phyloP scores from a whole-genome alignment of 176 grass and related monocot genomes.

The Melocanna baccifera region DNA sequence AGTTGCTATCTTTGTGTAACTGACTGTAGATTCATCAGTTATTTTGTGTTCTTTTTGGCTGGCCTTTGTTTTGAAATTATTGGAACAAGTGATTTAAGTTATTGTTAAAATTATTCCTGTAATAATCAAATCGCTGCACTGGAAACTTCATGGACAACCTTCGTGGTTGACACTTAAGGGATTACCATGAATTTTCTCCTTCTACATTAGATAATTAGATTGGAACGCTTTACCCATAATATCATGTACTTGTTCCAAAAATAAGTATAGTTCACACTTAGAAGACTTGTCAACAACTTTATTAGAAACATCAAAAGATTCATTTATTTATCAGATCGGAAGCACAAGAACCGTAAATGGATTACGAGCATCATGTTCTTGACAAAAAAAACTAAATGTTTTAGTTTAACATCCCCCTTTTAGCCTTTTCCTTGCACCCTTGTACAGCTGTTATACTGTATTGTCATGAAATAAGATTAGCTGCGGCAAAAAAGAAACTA shows the following conservation, averaged over 20 bases:
- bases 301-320: not conserved
- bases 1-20: not conserved
- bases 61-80: not conserved
- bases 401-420: not conserved
- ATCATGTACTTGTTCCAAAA: not conserved
- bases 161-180: not conserved
- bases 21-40: not conserved
- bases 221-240: not conserved
- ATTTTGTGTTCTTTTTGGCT: not conserved
- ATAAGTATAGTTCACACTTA: not conserved
- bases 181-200: not conserved
- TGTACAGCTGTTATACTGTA: not conserved
- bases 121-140: not conserved
- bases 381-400: not conserved
- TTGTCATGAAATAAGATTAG: not conserved
- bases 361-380: not conserved
- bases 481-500: not conserved
- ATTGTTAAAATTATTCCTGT: not conserved
- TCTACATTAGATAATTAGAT: not conserved
- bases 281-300: not conserved
- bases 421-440: not conserved
- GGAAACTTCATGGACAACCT: not conserved
- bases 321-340: not conserved
- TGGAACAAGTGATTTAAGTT: not conserved
- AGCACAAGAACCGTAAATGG: not conserved